These are phyloP conservation scores for Rhizoclosmatium globosum DNA, from an alignment of 192 early-diverging fungal species.

Conservation along the genomic window DNA sequence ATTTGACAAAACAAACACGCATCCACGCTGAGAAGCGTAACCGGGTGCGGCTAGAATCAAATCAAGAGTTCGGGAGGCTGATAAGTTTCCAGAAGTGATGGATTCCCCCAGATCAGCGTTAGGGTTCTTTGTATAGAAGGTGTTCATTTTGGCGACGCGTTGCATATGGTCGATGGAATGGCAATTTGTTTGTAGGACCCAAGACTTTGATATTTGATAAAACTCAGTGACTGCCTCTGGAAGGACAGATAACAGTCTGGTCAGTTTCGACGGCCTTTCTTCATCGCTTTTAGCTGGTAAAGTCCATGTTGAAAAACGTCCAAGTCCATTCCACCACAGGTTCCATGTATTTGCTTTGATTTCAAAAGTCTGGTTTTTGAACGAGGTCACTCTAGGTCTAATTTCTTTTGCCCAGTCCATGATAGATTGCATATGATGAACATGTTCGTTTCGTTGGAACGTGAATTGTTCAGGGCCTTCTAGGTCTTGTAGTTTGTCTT, in stretches of 20 bases:
- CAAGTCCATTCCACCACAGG: too few species aligned
- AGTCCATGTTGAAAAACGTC: too few species aligned
- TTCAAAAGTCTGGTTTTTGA: too few species aligned
- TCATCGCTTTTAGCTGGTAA: too few species aligned
- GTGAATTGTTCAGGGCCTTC: too few species aligned
- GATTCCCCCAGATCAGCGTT: conserved; percentile 75
- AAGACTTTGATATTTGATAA: background rate
- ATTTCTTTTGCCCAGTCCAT: too few species aligned
- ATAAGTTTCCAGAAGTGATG: conserved; percentile 74
- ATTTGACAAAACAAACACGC: conserved; percentile 42
- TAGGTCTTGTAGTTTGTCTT: too few species aligned
- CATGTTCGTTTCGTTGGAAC: too few species aligned
- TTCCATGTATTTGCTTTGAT: too few species aligned
- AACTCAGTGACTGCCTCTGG: conserved; percentile 17
- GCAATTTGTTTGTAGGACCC: background rate
- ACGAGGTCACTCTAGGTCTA: too few species aligned
- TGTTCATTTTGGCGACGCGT: conserved; percentile 9
- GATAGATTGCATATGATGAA: too few species aligned
- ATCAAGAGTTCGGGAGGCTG: background rate
- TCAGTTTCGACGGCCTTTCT: background rate
- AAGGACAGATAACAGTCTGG: background rate
- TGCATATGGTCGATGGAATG: conserved; percentile 11
- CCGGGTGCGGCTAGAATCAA: conserved; percentile 46
- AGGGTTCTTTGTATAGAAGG: background rate
- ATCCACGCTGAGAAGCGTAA: conserved; percentile 42